These are phyloP conservation scores for Paraurostyla sp. DNA, from an alignment of 73 alveolate species.

Conservation along the genomic window DNA sequence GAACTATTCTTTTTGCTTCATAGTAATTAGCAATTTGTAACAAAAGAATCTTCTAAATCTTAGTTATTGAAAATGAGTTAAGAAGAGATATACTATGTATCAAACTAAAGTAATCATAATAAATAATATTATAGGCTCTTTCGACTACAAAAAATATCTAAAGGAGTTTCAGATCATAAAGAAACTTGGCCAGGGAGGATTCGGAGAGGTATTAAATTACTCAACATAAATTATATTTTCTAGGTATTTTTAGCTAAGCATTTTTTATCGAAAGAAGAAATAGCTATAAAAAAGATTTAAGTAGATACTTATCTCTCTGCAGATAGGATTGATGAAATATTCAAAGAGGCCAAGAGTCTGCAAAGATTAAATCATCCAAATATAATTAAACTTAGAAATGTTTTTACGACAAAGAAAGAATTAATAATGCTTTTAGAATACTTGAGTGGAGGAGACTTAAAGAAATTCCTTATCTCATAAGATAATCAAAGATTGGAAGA, in stretches of 20 bases:
- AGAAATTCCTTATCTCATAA: neutral
- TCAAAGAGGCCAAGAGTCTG: conserved; percentile 79
- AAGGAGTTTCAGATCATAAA: conserved; percentile 76
- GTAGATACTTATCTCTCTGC: conserved; percentile 81
- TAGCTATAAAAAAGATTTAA: conserved; percentile 94
- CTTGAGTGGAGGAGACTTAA: conserved; percentile 71
- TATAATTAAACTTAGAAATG: conserved; percentile 83
- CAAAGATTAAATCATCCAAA: conserved; percentile 78
- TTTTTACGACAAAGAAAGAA: conserved; percentile 60
- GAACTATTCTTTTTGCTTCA: neutral
- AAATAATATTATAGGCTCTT: neutral
- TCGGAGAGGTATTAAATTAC: conserved; percentile 90
- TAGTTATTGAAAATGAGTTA: neutral
- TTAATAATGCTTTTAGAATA: conserved; percentile 61
- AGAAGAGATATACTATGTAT: neutral
- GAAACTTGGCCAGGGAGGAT: conserved; percentile 97
- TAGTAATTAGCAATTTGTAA: neutral
- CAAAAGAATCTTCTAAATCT: too few species aligned
- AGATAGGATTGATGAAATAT: conserved; percentile 88
- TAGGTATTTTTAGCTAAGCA: conserved; percentile 91
- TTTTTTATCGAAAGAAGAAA: conserved; percentile 87
- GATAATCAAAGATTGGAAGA: conserved; percentile 19
- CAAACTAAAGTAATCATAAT: neutral
- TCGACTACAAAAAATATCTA: conserved; percentile 35
- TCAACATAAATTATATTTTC: too few species aligned